Evolutionary conservation across 768 basidiomycete species (phyloP).

Genomic region (Ramaria sp.): DNA sequence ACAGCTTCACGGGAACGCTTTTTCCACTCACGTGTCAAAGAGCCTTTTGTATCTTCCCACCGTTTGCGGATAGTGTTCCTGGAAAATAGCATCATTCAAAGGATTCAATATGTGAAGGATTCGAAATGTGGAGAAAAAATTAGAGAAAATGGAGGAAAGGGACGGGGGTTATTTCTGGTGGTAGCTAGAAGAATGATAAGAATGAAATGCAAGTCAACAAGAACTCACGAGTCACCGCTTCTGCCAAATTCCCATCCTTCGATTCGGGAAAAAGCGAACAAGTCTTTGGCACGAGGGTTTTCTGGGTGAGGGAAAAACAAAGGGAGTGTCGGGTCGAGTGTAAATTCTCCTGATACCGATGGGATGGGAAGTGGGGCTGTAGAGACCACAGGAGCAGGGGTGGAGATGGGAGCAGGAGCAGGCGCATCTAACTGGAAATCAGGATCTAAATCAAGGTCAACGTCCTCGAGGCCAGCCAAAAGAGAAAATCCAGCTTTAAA

Average conservation of each 20-base stretch:
- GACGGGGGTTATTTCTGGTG: neutral
- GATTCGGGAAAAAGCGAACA: constrained; percentile 37
- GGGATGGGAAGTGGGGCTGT: neutral
- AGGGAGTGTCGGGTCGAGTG: constrained; percentile 41
- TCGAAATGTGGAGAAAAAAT: neutral
- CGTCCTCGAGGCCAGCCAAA: constrained; percentile 37
- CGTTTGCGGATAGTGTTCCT: constrained; percentile 47
- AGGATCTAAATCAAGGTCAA: constrained; percentile 63
- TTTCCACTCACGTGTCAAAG: constrained; percentile 71
- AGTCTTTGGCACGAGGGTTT: constrained; percentile 30
- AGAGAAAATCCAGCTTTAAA: constrained; percentile 57
- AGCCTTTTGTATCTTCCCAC: constrained; percentile 62
- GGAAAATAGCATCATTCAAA: neutral
- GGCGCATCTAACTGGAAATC: constrained; percentile 27
- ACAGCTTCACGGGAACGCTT: constrained; percentile 64
- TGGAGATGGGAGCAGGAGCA: neutral
- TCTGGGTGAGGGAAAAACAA: constrained; percentile 49
- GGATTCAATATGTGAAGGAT: neutral
- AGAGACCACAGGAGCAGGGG: neutral
- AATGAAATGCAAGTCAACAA: neutral
- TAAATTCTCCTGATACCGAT: constrained; percentile 16
- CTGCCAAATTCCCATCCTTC: constrained; percentile 37
- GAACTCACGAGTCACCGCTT: constrained; percentile 11
- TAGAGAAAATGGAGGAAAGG: neutral
- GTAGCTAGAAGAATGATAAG: neutral